Evolutionary conservation across 805 yeast genomes (phyloP), one percentile per base, ranked within the genome.

Genomic region (Zygosaccharomyces siamensis): DNA sequence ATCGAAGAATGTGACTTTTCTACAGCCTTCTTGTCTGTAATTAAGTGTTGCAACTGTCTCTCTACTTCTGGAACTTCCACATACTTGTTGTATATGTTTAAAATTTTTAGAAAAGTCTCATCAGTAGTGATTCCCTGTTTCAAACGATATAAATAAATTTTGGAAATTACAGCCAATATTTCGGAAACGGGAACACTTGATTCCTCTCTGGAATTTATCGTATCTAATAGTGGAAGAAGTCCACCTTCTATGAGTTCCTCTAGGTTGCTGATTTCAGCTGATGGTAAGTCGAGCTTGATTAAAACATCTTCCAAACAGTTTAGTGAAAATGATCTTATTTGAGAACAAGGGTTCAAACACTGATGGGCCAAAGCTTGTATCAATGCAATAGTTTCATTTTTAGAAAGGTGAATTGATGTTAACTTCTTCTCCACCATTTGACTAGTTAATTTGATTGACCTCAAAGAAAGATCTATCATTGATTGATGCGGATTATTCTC

Each of bases 361-460:
- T 90, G 97, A 59, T 86, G 92, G 0, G 93, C 89, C 46, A 89
- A 72, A 0, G 95, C 95, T 61, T 88, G 92, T 26, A 86, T 73
- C 51, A 87, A 71, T 1, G 95, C 84, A 54, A 70, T 64, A 39
- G 63, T 64, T 51, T 69, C 74, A 36, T 67, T 72, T 39, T 66
- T 66, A 14, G 48, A 33, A 6, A 46, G 50, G n/a, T 26, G 39
- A 28, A 46, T 28, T 16, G 45, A 23, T 1, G 61, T 54, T 47
- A 47, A 35, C 31, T 45, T 61, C 46, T 43, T 67, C 4, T 68
- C 63, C 24, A 78, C 54, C 46, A 86, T 66, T 3, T 74, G 74
- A 7, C 80, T 63, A 0, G 95, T 86, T 51, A 84, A 72, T 14
- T 75, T 67, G 41, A 86, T 78, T 1, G 90, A 83, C 53, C 73